A percentile compares a stretch with the other conserved stretches of the same genome.
Evolutionary conservation across 2,329 filamentous ascomycete genomes (phyloP).

Genomic region (Neurospora crassa): DNA sequence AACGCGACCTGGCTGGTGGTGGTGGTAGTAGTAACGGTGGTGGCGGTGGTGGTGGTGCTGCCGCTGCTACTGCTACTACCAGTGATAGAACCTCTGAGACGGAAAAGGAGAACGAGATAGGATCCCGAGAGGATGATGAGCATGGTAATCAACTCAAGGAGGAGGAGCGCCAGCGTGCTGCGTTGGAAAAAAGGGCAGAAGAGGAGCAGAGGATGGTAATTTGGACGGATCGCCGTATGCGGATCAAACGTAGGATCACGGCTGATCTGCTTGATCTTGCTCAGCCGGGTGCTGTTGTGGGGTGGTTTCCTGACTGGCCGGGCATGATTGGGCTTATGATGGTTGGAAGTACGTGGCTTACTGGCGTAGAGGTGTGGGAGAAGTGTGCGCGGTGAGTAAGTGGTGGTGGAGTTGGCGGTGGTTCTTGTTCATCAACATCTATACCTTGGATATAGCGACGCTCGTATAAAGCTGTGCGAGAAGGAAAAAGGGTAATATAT

Average conservation of each 20-base stretch:
- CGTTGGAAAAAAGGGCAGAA: constrained; percentile 15
- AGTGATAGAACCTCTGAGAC: background rate
- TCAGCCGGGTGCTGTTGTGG: constrained; percentile 49
- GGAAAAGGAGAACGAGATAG: constrained; percentile 6
- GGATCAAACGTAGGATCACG: constrained; percentile 37
- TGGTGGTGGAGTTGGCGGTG: background rate
- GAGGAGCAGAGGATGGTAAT: constrained; percentile 22
- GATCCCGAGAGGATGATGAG: constrained; percentile 11
- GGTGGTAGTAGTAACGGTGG: constrained; percentile 9
- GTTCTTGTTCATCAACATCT: background rate
- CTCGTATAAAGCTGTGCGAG: background rate
- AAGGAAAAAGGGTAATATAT: background rate
- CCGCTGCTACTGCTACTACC: background rate
- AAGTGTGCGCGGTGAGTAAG: constrained; percentile 24
- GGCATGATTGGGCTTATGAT: constrained; percentile 48
- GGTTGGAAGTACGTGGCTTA: constrained; percentile 52
- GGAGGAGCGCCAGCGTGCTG: constrained; percentile 3
- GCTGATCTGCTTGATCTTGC: constrained; percentile 53
- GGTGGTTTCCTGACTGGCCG: constrained; percentile 46
- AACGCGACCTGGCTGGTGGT: constrained; percentile 7
- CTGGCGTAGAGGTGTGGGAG: constrained; percentile 53
- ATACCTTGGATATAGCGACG: background rate
- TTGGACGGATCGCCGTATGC: constrained; percentile 19
- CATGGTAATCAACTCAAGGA: background rate
- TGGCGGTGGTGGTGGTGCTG: too few species aligned